A percentile compares a stretch with the other conserved stretches of the same genome.
phyloP scores from a whole-genome alignment of 2,329 filamentous ascomycete species.

The Thyridium curvatum region DNA sequence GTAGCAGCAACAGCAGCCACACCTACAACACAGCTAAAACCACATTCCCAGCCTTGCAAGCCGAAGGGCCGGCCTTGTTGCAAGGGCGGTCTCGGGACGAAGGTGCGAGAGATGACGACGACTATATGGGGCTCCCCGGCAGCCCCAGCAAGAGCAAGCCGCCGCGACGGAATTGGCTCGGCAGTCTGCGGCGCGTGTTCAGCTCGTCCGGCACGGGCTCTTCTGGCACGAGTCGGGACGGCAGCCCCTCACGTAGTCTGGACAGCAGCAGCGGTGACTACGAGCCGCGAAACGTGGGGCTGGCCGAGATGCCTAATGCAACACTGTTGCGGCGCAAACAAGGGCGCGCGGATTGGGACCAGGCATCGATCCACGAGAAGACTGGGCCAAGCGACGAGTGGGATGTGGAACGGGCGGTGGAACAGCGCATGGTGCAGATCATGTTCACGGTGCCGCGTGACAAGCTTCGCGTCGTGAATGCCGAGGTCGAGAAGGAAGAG shows the following conservation, averaged over 20 bases:
- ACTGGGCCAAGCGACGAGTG: conserved; percentile 55
- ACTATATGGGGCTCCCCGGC: conserved; percentile 24
- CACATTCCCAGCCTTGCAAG: conserved; percentile 44
- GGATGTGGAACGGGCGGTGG: conserved; percentile 70
- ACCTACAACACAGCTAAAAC: conserved; percentile 48
- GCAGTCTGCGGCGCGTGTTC: conserved; percentile 60
- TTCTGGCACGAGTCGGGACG: conserved; percentile 16
- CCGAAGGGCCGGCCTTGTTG: conserved; percentile 45
- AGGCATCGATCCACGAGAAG: no score
- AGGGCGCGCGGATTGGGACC: conserved; percentile 48
- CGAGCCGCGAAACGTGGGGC: conserved; percentile 34
- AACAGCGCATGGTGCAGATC: conserved; percentile 67
- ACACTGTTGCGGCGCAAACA: conserved; percentile 47
- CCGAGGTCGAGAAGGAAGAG: conserved; percentile 39
- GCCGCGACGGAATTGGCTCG: conserved; percentile 57
- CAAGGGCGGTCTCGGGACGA: conserved; percentile 25
- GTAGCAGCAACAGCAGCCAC: conserved; percentile 28
- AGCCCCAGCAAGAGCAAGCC: conserved; percentile 53
- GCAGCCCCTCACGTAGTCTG: conserved; percentile 21
- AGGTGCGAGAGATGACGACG: conserved; percentile 9
- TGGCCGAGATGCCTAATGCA: conserved; percentile 36
- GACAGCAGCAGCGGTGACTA: conserved; percentile 33
- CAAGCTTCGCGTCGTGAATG: conserved; percentile 83
- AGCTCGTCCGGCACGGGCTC: conserved; percentile 24
- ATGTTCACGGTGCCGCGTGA: conserved; percentile 94